Evolutionary conservation across 2,329 filamentous ascomycete genomes (phyloP).

Genomic region (Chrysoporthe deuterocubensis): DNA sequence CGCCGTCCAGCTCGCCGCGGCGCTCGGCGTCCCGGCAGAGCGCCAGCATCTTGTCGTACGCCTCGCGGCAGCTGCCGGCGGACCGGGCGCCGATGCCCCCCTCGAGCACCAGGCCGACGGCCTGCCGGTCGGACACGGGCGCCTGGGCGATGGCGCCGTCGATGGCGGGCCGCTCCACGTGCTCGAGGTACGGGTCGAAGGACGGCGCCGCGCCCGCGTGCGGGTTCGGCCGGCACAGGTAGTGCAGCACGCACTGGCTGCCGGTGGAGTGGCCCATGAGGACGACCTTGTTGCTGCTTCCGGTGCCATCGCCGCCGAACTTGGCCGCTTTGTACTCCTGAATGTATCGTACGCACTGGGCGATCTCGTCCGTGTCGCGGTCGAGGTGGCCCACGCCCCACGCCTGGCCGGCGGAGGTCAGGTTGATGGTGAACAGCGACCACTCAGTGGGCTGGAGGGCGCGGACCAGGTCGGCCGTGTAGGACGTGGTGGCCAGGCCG

Average conservation of each 20-base stretch:
- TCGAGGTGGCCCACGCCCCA: slow-evolving; percentile 44
- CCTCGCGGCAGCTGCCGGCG: slow-evolving; percentile 37
- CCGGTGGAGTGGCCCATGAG: slow-evolving; percentile 72
- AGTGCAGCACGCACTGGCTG: slow-evolving; percentile 69
- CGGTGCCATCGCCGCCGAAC: slow-evolving; percentile 31
- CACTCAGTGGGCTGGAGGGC: slow-evolving; percentile 42
- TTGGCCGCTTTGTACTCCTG: slow-evolving; percentile 39
- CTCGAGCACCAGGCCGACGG: slow-evolving; percentile 44
- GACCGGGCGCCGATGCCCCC: slow-evolving; percentile 37
- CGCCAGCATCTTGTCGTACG: slow-evolving; percentile 43
- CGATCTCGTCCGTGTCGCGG: slow-evolving; percentile 42
- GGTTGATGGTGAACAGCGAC: slow-evolving; percentile 44
- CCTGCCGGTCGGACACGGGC: slow-evolving; percentile 65
- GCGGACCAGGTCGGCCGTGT: slow-evolving; percentile 49
- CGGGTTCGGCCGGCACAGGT: slow-evolving; percentile 51
- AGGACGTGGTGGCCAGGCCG: slow-evolving; percentile 52
- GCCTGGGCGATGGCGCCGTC: slow-evolving; percentile 68
- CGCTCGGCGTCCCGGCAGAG: slow-evolving; percentile 38
- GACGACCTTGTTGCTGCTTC: slow-evolving; percentile 50
- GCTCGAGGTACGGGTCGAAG: slow-evolving; percentile 36
- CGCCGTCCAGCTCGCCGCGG: slow-evolving; percentile 35
- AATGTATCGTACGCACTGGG: slow-evolving; percentile 37
- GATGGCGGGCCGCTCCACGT: slow-evolving; percentile 47
- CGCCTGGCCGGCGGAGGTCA: slow-evolving; percentile 44
- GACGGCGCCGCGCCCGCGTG: slow-evolving; percentile 32